Evolutionary conservation across 495 filamentous ascomycete species (phyloP).

Genomic region (Lasiosphaeriaceae sp.): DNA sequence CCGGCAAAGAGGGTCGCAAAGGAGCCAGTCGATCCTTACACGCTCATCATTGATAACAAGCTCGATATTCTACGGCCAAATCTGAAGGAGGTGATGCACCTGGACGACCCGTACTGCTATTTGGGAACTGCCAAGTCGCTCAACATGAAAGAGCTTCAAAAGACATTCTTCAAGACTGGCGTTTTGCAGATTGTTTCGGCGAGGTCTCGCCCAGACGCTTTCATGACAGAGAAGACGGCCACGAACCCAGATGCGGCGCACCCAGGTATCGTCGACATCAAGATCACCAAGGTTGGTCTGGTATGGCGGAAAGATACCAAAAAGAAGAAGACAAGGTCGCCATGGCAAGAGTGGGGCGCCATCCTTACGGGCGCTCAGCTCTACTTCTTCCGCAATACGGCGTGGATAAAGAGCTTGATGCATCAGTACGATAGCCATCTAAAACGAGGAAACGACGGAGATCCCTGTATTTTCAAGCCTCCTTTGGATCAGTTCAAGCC

Average conservation of each 20-base stretch:
- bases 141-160: conserved; percentile 74
- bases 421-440: conserved; percentile 78
- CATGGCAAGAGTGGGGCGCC: conserved; percentile 98
- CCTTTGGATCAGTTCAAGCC: conserved; percentile 89
- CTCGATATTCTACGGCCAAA: conserved; percentile 77
- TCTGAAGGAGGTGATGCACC: conserved; percentile 83
- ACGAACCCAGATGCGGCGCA: conserved; percentile 83
- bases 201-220: conserved; percentile 89
- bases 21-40: conserved; percentile 93
- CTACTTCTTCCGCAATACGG: conserved; percentile 90
- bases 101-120: conserved; percentile 91
- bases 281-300: conserved; percentile 91
- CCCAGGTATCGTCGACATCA: conserved; percentile 94
- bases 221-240: conserved; percentile 79
- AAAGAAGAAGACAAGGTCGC: conserved; percentile 89
- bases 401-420: conserved; percentile 88
- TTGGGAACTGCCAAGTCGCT: conserved; percentile 68
- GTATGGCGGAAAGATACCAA: conserved; percentile 95
- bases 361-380: conserved; percentile 91
- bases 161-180: conserved; percentile 83
- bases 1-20: conserved; percentile 60
- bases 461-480: conserved; percentile 80
- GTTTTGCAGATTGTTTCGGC: conserved; percentile 92
- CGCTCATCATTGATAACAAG: conserved; percentile 83
- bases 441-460: conserved; percentile 60